Evolutionary conservation across 2,329 filamentous ascomycete species (phyloP).

Genomic region (Helotiales sp.): DNA sequence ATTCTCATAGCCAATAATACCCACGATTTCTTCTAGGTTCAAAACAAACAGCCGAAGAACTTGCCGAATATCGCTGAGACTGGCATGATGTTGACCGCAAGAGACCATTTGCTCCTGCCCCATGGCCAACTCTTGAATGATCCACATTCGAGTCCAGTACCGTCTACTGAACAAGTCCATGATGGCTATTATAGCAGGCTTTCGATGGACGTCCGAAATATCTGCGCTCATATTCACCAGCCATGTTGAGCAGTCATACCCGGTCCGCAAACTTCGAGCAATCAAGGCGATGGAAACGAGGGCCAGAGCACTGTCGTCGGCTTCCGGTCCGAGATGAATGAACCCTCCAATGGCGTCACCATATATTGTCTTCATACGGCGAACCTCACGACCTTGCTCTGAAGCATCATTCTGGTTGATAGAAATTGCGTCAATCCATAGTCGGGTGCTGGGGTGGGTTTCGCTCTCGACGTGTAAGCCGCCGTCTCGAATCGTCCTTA

Average conservation of each 20-base stretch:
- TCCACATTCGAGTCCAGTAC: conserved; percentile 2
- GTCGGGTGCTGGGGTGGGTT: background rate
- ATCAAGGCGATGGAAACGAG: background rate
- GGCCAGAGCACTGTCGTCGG: background rate
- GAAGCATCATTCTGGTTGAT: background rate
- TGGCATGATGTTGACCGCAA: background rate
- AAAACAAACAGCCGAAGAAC: background rate
- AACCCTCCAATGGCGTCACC: background rate
- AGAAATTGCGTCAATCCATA: background rate
- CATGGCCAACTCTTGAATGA: conserved; percentile 7
- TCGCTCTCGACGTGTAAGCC: background rate
- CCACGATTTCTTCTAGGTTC: background rate
- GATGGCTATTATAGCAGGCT: background rate
- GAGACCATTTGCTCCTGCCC: background rate
- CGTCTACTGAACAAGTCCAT: background rate
- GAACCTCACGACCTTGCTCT: background rate
- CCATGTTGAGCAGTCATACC: background rate
- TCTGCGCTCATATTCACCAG: background rate
- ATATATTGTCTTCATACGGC: background rate
- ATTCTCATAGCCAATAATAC: background rate
- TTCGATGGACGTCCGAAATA: too few relatives aligned
- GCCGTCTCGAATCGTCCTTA: background rate
- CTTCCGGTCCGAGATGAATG: background rate
- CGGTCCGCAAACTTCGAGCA: background rate
- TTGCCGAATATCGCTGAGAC: background rate